Base-by-base conservation (phyloP, 2,329 filamentous ascomycete genomes). In the Fusarium sp. region DNA sequence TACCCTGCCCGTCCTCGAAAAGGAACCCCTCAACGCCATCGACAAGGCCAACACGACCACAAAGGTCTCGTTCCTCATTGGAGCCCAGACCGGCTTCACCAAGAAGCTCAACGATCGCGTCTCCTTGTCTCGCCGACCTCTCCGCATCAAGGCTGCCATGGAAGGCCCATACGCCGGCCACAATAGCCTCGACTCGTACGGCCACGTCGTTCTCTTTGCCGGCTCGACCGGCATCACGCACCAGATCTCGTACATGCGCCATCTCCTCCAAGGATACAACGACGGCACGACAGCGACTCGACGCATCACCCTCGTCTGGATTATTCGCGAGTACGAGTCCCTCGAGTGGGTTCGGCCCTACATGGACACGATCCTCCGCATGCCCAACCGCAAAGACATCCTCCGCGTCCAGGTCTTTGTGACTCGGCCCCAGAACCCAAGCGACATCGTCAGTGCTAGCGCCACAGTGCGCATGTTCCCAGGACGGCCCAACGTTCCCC, bases 181-280 rank as follows among this genome's bases (percentile, higher is more conserved):
- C 80, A 93, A 98, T 83, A 92, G 91, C 70, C 92, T 98, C 74
- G 92, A 95, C 83, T 98, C 95, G 9, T 98, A 98, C 83, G 96
- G 97, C 43, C 97, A 97, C 50, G 92, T 92, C 52, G 90, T 99
- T 73, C 92, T 99, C 66, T 95, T 98, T 80, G 95, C 96, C 14
- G 95, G 95, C 66, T 94, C 96, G 67, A 95, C 97, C 6, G 97
- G 97, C 72, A 98, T 99, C 84, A 98, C 96, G 1, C 96, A 98
- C 82, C 95, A 97, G 81, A 90, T 98, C 34, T 94, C 95, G 37
- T 97, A 97, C 82, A 89, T 98, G 10, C 92, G 92, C 65, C 92
- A 97, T 61, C 86, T 96, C 6, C 88, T 96, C 68, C 85, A 91
- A 64, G 93, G 93, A 5, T 93, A 89, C 82, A 90, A 91, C 64